Percentiles rank a stretch among this genome's conserved stretches.
Evolutionary conservation across 306 rosid genomes (phyloP).

Genomic region (Purshia tridentata): DNA sequence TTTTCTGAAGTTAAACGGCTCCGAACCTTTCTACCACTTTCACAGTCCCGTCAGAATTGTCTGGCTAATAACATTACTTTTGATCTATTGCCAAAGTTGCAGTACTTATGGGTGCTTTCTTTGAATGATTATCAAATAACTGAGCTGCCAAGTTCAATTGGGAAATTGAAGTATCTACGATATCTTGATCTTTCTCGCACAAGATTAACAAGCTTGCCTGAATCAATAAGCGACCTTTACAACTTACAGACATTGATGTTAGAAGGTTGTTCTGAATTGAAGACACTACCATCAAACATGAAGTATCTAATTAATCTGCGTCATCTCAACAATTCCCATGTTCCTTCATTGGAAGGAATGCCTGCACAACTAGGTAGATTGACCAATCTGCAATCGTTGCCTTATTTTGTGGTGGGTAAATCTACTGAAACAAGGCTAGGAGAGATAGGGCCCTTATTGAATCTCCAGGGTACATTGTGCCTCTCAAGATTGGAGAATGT

Average conservation of each 20-base stretch:
- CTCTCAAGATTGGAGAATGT: conserved; percentile 20
- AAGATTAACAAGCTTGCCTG: not conserved
- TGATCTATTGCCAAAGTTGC: not conserved
- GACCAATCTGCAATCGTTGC: too few species aligned
- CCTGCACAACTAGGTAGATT: too few species aligned
- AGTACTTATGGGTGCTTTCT: conserved; percentile 8
- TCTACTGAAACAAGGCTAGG: too few species aligned
- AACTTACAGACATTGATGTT: too few species aligned
- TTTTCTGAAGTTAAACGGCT: not conserved
- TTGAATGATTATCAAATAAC: not conserved
- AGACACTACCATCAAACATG: too few species aligned
- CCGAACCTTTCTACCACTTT: conserved; percentile 14
- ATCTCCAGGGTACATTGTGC: not conserved
- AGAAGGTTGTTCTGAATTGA: too few species aligned
- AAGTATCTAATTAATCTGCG: too few species aligned
- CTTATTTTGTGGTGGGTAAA: too few species aligned
- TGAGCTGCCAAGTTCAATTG: not conserved
- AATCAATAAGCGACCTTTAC: conserved; percentile 9
- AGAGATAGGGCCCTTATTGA: too few species aligned
- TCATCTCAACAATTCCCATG: too few species aligned
- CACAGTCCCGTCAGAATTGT: too few species aligned
- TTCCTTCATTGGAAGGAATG: too few species aligned
- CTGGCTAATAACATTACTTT: not conserved
- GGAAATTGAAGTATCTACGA: conserved; percentile 15
- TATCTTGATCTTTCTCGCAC: conserved; percentile 1